These are phyloP conservation scores for Acanthamoeba lenticulata DNA, from an alignment of 208 protist genomes.

Conservation along the genomic window DNA sequence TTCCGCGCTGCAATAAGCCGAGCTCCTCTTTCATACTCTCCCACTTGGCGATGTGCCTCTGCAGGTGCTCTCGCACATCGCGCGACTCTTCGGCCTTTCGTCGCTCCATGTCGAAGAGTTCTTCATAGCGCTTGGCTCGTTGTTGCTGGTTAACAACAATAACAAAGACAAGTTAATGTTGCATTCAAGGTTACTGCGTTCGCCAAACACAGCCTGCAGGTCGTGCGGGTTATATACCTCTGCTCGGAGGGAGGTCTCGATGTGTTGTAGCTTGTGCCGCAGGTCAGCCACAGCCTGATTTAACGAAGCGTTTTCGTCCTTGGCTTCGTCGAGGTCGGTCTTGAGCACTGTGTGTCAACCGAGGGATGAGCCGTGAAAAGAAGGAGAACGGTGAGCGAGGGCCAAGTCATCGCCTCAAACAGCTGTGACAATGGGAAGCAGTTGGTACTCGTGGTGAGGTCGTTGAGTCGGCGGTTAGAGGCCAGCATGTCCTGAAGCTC, in stretches of 20 bases:
- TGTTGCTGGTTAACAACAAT: neutral
- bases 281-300: neutral
- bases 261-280: neutral
- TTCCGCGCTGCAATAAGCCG: neutral
- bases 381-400: neutral
- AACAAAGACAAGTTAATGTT: no score
- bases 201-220: neutral
- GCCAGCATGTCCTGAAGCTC: constrained; percentile 45
- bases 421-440: neutral
- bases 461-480: constrained; percentile 21
- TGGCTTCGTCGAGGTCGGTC: neutral
- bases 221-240: neutral
- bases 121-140: constrained; percentile 59
- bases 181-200: no score
- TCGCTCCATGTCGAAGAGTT: constrained; percentile 54
- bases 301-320: neutral
- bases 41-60: constrained; percentile 48
- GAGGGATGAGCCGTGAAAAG: neutral
- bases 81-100: constrained; percentile 42
- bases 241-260: neutral
- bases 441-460: constrained; percentile 6
- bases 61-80: constrained; percentile 27
- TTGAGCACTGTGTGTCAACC: constrained; percentile 29
- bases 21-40: constrained; percentile 54
- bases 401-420: no score